Evolutionary conservation across 2,329 filamentous ascomycete genomes (phyloP), one percentile per base, ranked within the genome.

Genomic region (Fusarium protoensiforme): DNA sequence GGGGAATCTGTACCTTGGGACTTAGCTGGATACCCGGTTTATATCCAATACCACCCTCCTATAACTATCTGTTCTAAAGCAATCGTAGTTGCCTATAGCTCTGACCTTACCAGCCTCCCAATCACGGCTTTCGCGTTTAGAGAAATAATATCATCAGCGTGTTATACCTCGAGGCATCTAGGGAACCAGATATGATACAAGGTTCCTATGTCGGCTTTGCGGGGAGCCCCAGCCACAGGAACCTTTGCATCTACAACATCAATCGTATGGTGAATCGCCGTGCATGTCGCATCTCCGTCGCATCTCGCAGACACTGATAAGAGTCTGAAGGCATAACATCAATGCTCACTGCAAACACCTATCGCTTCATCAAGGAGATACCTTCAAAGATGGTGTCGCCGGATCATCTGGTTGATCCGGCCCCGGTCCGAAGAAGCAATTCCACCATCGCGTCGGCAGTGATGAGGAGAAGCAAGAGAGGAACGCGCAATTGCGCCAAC

Each of bases 341-440:
- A 31, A 53, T 53, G 27, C 48, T 20, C 7, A 31, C 11, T 53
- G 11, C 27, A 53, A 53, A 53, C 48, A 31, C 27, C 10, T 53
- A 53, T 33, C 48, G 48, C 48, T 53, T 53, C 48, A 53, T 20
- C 27, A 53, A 53, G 48, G 27, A 31, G 27, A 53, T 20, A 14
- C 27, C 11, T 27, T 31, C 10, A 7, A 31, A 11, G 7, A 29
- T 53, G 35, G 31, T 38, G 18, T 35, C 4, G 27, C 35, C 53
- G 71, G 61, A 33, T 61, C 57, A 72, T 68, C 33, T 33, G 0
- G 33, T 72, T 72, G 27, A 62, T 54, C 64, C 58, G 71, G 46
- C 4, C 35, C 46, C 64, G 24, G 20, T 31, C 29, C 31, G 22
- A 69, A 74, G 67, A 74, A 74, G 71, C 71, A 73, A 74, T 72